Evolutionary conservation across 768 basidiomycete genomes (phyloP).

Genomic region (Strobilomyces dryophilus): DNA sequence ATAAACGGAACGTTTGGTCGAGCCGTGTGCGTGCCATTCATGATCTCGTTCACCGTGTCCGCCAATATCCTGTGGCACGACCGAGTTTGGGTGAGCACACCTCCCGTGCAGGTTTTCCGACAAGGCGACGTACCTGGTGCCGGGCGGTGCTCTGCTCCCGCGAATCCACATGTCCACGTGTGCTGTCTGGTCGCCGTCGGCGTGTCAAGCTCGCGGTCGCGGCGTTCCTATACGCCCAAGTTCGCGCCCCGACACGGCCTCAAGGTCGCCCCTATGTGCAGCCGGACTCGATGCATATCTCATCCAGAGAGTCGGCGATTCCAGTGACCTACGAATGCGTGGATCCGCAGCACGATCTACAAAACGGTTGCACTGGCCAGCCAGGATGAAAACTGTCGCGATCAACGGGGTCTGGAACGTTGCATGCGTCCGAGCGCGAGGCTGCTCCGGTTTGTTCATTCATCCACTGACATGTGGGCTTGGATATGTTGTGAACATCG

Average conservation of each 20-base stretch:
- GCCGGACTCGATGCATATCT: constrained; percentile 54
- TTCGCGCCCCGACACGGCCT: constrained; percentile 25
- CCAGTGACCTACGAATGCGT: constrained; percentile 54
- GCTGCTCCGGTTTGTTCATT: constrained; percentile 46
- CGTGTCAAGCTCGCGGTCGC: constrained; percentile 34
- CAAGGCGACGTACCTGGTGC: constrained; percentile 8
- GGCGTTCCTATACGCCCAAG: constrained; percentile 38
- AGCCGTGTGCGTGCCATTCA: constrained; percentile 4
- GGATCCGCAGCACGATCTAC: constrained; percentile 56
- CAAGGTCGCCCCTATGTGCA: constrained; percentile 49
- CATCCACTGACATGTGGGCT: constrained; percentile 7
- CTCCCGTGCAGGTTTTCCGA: constrained; percentile 11
- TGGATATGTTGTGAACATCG: constrained; percentile 13
- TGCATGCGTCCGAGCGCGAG: constrained; percentile 55
- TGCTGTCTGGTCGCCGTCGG: constrained; percentile 42
- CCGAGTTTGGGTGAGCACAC: constrained; percentile 12
- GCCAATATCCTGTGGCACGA: not conserved
- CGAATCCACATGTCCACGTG: constrained; percentile 3
- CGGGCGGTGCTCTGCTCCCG: constrained; percentile 12
- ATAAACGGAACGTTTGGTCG: constrained; percentile 9
- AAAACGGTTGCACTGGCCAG: constrained; percentile 73
- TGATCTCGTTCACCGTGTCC: not conserved
- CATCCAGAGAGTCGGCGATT: constrained; percentile 35
- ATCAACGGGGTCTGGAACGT: constrained; percentile 67
- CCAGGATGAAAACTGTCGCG: constrained; percentile 61